Conservation (phyloP, 352 stramenopile genomes). For the Globisporangium splendens region DNA sequence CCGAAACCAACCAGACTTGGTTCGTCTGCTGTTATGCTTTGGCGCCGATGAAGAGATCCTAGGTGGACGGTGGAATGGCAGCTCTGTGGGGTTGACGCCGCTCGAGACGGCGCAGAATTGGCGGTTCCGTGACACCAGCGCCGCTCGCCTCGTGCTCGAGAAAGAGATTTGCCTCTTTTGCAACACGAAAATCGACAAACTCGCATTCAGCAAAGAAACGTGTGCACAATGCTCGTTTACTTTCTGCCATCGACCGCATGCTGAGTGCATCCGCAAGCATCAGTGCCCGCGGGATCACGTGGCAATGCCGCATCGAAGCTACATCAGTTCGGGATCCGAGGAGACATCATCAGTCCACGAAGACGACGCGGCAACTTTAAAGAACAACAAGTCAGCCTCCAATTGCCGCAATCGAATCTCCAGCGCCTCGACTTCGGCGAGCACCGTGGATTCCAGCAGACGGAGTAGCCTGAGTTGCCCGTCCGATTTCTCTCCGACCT, state of each 20-base stretch:
- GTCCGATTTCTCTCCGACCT: background rate
- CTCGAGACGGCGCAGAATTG: slow-evolving; percentile 58
- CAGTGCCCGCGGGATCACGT: slow-evolving; percentile 40
- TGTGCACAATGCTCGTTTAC: slow-evolving; percentile 53
- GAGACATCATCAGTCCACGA: background rate
- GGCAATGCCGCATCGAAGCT: no score
- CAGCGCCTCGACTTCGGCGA: slow-evolving; percentile 10
- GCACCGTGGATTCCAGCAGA: slow-evolving; percentile 7
- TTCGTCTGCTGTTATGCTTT: slow-evolving; percentile 57
- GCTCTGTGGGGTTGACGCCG: slow-evolving; percentile 36
- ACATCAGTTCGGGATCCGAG: no score
- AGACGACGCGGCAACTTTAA: background rate
- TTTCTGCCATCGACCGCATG: slow-evolving; percentile 44
- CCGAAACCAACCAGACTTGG: slow-evolving; percentile 71
- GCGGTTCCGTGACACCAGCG: slow-evolving; percentile 64
- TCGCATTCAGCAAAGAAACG: slow-evolving; percentile 46
- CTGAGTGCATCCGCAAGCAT: slow-evolving; percentile 60
- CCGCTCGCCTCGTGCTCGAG: slow-evolving; percentile 59
- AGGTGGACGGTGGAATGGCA: slow-evolving; percentile 37
- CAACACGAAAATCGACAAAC: slow-evolving; percentile 66
- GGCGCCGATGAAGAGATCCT: slow-evolving; percentile 31
- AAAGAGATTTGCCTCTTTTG: slow-evolving; percentile 75
- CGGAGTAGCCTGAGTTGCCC: slow-evolving; percentile 12
- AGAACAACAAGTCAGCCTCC: slow-evolving; percentile 1
- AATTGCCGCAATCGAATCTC: slow-evolving; percentile 14